A percentile compares a stretch with the other conserved stretches of the same genome.
These are phyloP conservation scores for Agaricus blazei DNA, from an alignment of 768 basidiomycete species.

Conservation along the genomic window DNA sequence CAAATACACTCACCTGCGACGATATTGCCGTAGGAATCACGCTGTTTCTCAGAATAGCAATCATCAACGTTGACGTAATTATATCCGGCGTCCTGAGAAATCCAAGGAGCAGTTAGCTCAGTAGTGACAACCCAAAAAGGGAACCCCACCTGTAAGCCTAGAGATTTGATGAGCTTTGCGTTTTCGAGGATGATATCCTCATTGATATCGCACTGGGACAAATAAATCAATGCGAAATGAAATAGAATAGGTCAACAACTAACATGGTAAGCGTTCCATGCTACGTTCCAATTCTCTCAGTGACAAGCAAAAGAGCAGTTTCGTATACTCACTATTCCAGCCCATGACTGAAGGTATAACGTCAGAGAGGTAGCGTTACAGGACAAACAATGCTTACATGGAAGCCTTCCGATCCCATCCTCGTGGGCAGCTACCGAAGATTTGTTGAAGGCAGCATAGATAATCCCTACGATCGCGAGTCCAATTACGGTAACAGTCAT, in stretches of 20 bases:
- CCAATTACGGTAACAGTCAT: conserved; percentile 15
- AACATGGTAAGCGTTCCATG: conserved; percentile 11
- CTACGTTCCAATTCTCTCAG: not conserved
- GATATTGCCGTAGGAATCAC: conserved; percentile 47
- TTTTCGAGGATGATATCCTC: conserved; percentile 47
- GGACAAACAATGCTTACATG: not conserved
- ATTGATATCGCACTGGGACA: conserved; percentile 49
- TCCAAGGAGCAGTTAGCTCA: not conserved
- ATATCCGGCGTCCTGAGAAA: conserved; percentile 50
- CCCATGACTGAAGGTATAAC: conserved; percentile 5
- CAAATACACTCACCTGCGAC: conserved; percentile 42
- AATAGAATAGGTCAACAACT: not conserved
- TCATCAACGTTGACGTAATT: conserved; percentile 58
- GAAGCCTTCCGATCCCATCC: conserved; percentile 6
- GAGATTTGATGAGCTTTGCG: conserved; percentile 42
- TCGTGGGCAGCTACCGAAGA: conserved; percentile 4
- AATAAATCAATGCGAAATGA: not conserved
- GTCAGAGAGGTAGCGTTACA: not conserved
- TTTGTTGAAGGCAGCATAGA: not conserved
- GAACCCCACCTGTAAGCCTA: conserved; percentile 41
- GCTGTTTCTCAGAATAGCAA: conserved; percentile 57
- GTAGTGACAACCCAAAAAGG: not conserved
- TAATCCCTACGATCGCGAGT: conserved; percentile 13
- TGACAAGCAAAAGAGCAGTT: too few species aligned
- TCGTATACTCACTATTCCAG: conserved; percentile 7